Percentiles rank a stretch among this genome's conserved stretches.
Conservation (phyloP, 108 stramenopile species). For the Schizochytrium sp. region DNA sequence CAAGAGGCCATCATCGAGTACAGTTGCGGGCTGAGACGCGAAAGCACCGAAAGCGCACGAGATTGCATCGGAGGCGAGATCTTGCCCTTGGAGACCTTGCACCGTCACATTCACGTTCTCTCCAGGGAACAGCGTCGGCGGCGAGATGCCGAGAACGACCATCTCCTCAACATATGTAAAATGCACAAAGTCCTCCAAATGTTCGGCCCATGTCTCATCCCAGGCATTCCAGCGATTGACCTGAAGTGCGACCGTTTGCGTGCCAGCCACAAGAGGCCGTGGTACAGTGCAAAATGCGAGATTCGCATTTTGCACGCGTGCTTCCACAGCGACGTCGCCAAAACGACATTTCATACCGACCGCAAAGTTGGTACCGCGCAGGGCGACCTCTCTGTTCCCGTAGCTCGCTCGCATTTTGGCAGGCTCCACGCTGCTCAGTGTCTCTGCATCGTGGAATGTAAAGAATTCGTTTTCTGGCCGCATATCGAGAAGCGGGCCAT, state of each 20-base stretch:
- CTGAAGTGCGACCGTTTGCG: neutral
- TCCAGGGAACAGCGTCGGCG: neutral
- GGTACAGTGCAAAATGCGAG: neutral
- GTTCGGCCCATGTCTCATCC: neutral
- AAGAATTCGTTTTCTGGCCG: neutral
- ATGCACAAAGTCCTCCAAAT: neutral
- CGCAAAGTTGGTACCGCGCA: neutral
- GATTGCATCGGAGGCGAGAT: neutral
- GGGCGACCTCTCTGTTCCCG: neutral
- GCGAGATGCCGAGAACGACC: neutral
- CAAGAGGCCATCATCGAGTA: neutral
- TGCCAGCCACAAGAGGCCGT: neutral
- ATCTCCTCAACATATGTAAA: neutral
- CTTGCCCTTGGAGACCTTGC: neutral
- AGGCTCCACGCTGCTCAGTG: neutral
- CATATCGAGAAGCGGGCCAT: neutral
- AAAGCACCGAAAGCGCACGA: neutral
- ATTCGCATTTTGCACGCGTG: neutral
- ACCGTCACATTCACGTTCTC: neutral
- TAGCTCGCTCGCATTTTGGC: neutral
- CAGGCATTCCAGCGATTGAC: neutral
- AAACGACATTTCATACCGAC: neutral
- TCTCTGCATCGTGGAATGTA: neutral
- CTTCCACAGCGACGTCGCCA: neutral
- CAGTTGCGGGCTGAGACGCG: neutral